phyloP scores from a whole-genome alignment of 495 filamentous ascomycete genomes.

The Penicillium fimorum region DNA sequence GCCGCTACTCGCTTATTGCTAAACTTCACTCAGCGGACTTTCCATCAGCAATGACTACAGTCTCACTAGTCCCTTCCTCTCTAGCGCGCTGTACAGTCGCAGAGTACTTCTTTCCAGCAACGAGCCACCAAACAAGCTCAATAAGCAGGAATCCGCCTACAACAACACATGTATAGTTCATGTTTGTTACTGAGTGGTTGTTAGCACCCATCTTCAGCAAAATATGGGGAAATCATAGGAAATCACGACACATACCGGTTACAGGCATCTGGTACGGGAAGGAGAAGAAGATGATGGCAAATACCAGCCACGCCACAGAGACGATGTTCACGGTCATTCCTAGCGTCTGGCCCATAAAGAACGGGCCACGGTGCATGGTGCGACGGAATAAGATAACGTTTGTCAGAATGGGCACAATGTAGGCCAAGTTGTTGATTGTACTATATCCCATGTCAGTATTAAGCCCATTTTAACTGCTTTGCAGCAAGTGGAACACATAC shows the following conservation, averaged over 20 bases:
- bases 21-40: background rate
- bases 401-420: slow-evolving; percentile 35
- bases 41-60: background rate
- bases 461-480: background rate
- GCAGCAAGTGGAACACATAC: slow-evolving; percentile 15
- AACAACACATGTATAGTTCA: slow-evolving; percentile 71
- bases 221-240: background rate
- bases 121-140: slow-evolving; percentile 40
- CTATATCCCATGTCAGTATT: slow-evolving; percentile 15
- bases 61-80: slow-evolving; percentile 13
- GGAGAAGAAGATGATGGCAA: slow-evolving; percentile 65
- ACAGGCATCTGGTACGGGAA: slow-evolving; percentile 63
- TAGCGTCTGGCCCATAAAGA: slow-evolving; percentile 24
- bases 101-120: slow-evolving; percentile 37
- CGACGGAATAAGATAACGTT: slow-evolving; percentile 34
- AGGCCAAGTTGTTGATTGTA: slow-evolving; percentile 40
- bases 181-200: slow-evolving; percentile 42
- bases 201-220: background rate
- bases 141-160: slow-evolving; percentile 55
- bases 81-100: slow-evolving; percentile 26
- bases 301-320: slow-evolving; percentile 35
- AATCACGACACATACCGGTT: slow-evolving; percentile 19
- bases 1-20: background rate
- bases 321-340: slow-evolving; percentile 40
- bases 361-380: slow-evolving; percentile 38